phyloP scores from a whole-genome alignment of 805 yeast species.

The Nematodospora valgi region DNA sequence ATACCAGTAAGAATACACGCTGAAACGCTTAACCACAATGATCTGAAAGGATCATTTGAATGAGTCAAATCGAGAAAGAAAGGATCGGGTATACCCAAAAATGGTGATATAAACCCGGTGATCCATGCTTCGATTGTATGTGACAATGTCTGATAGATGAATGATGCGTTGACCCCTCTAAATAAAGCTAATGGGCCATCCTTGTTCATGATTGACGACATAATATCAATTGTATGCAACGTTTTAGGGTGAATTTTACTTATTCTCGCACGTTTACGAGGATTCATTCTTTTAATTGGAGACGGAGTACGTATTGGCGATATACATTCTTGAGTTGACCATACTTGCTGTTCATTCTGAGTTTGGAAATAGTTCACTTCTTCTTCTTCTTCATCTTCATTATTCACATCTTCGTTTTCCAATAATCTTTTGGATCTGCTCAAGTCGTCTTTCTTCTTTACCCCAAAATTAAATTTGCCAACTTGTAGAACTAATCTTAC shows the following conservation, averaged over 20 bases:
- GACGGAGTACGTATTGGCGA: neutral
- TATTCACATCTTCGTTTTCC: conserved; percentile 10
- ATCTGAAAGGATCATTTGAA: conserved; percentile 68
- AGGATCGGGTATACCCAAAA: conserved; percentile 84
- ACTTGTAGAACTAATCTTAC: conserved; percentile 76
- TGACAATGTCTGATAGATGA: conserved; percentile 69
- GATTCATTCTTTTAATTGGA: neutral
- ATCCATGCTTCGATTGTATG: conserved; percentile 88
- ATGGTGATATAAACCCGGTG: conserved; percentile 80
- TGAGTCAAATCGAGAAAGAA: conserved; percentile 78
- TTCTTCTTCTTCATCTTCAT: conserved; percentile 6
- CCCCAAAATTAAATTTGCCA: conserved; percentile 52
- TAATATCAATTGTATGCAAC: conserved; percentile 62
- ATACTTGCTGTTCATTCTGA: conserved; percentile 9
- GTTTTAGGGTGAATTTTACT: conserved; percentile 52
- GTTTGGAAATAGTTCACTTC: conserved; percentile 36
- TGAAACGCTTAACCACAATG: conserved; percentile 63
- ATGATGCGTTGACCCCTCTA: conserved; percentile 76
- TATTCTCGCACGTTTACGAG: conserved; percentile 8
- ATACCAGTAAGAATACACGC: conserved; percentile 74
- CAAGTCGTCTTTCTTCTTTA: conserved; percentile 10
- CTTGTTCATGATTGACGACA: conserved; percentile 58
- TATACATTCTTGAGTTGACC: conserved; percentile 6
- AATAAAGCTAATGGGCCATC: conserved; percentile 72
- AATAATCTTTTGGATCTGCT: conserved; percentile 12